Percentiles rank a stretch among this genome's conserved stretches.
phyloP scores from a whole-genome alignment of 495 filamentous ascomycete genomes.

The Aspergillus wentii region DNA sequence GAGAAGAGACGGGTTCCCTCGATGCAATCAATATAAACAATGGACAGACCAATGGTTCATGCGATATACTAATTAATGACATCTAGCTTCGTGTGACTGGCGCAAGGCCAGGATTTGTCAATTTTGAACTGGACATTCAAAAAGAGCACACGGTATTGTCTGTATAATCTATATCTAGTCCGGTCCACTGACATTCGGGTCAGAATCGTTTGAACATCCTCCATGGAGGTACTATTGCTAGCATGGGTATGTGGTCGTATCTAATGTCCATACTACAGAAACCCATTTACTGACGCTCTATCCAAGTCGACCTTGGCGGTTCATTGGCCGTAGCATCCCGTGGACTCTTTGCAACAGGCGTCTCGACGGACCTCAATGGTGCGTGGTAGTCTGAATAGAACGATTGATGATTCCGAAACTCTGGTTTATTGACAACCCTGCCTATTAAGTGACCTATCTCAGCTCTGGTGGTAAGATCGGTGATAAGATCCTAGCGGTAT shows the following conservation, averaged over 20 bases:
- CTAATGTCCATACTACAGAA: neutral
- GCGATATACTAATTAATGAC: no score
- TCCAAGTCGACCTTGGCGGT: constrained; percentile 79
- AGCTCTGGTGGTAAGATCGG: constrained; percentile 78
- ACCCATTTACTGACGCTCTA: neutral
- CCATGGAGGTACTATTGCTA: constrained; percentile 93
- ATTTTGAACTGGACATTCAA: constrained; percentile 80
- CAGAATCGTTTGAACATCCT: constrained; percentile 87
- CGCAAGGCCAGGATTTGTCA: constrained; percentile 72
- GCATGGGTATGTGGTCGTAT: constrained; percentile 57
- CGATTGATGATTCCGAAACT: neutral
- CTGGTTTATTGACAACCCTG: neutral
- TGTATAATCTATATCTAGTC: neutral
- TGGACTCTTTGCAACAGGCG: constrained; percentile 83
- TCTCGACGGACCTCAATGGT: constrained; percentile 91
- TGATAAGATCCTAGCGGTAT: constrained; percentile 63
- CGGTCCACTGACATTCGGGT: neutral
- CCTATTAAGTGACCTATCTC: constrained; percentile 77
- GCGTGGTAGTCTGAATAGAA: constrained; percentile 10
- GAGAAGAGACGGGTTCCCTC: no score
- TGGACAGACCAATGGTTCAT: no score
- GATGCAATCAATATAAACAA: no score
- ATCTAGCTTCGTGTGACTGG: constrained; percentile 77
- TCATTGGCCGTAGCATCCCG: constrained; percentile 89
- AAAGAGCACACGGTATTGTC: constrained; percentile 77